Percentiles rank a stretch among this genome's conserved stretches.
These are phyloP conservation scores for Cladosporium oxysporum DNA, from an alignment of 2,329 filamentous ascomycete genomes.

Conservation along the genomic window DNA sequence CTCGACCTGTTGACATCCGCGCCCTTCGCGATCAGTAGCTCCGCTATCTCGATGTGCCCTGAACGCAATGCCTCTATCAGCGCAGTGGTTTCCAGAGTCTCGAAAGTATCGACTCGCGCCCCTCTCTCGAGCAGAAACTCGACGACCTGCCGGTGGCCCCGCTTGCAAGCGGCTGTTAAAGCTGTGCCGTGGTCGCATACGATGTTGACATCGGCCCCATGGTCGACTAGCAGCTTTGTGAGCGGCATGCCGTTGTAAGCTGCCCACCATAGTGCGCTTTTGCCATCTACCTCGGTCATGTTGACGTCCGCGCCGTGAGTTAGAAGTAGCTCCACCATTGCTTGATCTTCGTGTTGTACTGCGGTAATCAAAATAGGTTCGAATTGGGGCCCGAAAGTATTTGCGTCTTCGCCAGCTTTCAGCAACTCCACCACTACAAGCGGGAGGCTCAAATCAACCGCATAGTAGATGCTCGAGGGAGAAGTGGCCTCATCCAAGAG, in stretches of 20 bases:
- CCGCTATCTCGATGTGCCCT: not conserved
- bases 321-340: not conserved
- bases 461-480: not conserved
- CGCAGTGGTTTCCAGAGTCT: not conserved
- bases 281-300: too few relatives aligned
- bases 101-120: not conserved
- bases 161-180: not conserved
- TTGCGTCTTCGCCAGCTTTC: not conserved
- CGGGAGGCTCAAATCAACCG: not conserved
- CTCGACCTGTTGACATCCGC: not conserved
- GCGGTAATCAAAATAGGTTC: not conserved
- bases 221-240: not conserved
- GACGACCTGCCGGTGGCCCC: not conserved
- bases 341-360: not conserved
- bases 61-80: not conserved
- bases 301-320: not conserved
- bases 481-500: not conserved
- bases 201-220: not conserved
- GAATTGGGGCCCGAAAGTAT: not conserved
- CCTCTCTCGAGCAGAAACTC: not conserved
- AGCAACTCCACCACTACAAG: not conserved
- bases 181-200: not conserved
- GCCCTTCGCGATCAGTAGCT: not conserved
- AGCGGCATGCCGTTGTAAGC: not conserved
- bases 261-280: not conserved